These are phyloP conservation scores for Chlamydomonas applanata DNA, from an alignment of 139 green algal genomes.

Conservation along the genomic window DNA sequence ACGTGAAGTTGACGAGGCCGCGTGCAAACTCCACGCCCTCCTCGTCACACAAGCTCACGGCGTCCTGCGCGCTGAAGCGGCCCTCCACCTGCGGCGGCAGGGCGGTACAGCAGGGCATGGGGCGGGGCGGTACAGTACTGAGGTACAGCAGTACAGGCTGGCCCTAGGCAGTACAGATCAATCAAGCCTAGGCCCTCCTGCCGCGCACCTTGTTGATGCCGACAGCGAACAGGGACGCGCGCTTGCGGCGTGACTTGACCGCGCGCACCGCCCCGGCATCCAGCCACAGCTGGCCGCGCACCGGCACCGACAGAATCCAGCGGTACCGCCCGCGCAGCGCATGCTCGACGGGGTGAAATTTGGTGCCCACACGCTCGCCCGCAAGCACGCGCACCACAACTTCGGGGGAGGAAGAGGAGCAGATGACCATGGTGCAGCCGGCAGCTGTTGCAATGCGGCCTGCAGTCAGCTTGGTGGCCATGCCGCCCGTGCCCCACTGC, in stretches of 20 bases:
- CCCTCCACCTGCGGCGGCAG: background rate
- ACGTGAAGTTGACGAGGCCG: constrained; percentile 72
- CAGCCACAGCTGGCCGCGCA: constrained; percentile 47
- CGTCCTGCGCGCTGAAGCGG: constrained; percentile 35
- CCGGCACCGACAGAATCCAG: constrained; percentile 72
- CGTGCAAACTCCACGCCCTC: constrained; percentile 76
- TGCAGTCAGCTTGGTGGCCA: constrained; percentile 93
- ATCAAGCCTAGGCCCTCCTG: too few species aligned
- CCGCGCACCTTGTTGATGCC: constrained; percentile 54
- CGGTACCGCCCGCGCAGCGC: constrained; percentile 70
- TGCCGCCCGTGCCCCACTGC: constrained; percentile 90
- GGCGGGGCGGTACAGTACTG: too few species aligned
- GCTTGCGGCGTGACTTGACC: constrained; percentile 62
- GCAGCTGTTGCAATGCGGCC: constrained; percentile 84
- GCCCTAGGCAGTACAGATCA: too few species aligned
- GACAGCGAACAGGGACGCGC: constrained; percentile 69
- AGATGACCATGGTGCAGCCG: constrained; percentile 77
- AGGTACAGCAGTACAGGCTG: too few species aligned
- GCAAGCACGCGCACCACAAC: constrained; percentile 47
- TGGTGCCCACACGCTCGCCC: constrained; percentile 43
- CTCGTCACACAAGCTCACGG: constrained; percentile 66
- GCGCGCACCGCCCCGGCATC: constrained; percentile 74
- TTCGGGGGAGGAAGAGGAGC: constrained; percentile 41
- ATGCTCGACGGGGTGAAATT: constrained; percentile 58
- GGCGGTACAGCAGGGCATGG: too few species aligned